Evolutionary conservation across 768 basidiomycete genomes (phyloP).

Genomic region (Mycena kentingensis): DNA sequence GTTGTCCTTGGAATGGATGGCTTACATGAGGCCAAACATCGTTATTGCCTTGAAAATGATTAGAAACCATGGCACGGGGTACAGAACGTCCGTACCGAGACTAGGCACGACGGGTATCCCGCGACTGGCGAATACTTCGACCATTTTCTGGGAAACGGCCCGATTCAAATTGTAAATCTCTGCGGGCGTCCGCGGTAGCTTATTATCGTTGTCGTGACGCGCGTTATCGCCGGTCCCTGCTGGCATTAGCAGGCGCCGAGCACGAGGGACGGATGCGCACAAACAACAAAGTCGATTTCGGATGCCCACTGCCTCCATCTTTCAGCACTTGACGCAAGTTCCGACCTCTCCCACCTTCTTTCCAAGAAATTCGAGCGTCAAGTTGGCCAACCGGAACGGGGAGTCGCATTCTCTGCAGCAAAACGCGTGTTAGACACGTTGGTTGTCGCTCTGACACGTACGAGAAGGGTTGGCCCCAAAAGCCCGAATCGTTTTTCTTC

Average conservation of each 20-base stretch:
- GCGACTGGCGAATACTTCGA: conserved; percentile 63
- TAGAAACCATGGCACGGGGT: not conserved
- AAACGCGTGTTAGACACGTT: conserved; percentile 1
- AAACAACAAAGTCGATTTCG: conserved; percentile 90
- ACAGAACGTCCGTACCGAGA: conserved; percentile 51
- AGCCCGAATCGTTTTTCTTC: conserved; percentile 53
- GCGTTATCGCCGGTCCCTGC: conserved; percentile 81
- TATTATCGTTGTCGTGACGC: conserved; percentile 82
- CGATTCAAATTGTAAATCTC: conserved; percentile 82
- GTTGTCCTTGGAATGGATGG: conserved; percentile 3
- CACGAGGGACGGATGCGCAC: conserved; percentile 40
- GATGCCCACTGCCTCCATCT: conserved; percentile 55
- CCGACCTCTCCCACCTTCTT: conserved; percentile 40
- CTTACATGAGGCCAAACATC: conserved; percentile 84
- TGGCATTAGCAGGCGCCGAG: not conserved
- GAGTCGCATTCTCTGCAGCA: conserved; percentile 73
- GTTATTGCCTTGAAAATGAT: conserved; percentile 71
- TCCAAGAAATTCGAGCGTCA: conserved; percentile 78
- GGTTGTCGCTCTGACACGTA: conserved; percentile 36
- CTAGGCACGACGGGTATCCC: conserved; percentile 82
- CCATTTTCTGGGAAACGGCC: conserved; percentile 68
- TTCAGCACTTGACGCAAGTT: not conserved
- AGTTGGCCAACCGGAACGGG: conserved; percentile 75
- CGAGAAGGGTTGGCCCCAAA: conserved; percentile 71
- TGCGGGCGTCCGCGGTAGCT: conserved; percentile 73